Conservation (phyloP, 257 asterid species). For the Solanum clarkiae region DNA sequence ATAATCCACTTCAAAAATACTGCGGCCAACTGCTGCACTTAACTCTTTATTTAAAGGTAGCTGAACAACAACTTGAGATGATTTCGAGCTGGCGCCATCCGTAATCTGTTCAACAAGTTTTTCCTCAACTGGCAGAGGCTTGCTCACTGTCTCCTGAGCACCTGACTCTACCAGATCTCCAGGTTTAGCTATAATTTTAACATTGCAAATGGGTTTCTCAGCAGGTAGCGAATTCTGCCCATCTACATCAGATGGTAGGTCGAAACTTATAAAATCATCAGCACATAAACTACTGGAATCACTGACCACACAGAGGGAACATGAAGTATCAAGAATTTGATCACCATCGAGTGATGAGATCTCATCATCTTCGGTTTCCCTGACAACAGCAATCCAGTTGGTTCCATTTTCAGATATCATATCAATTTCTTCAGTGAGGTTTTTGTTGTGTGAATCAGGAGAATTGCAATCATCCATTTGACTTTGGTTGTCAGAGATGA, state of each 20-base stretch:
- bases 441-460: conserved; percentile 8
- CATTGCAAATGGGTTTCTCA: conserved; percentile 23
- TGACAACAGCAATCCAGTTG: conserved; percentile 24
- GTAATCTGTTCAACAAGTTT: conserved; percentile 18
- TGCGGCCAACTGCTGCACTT: conserved; percentile 29
- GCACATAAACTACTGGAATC: conserved; percentile 81
- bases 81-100: conserved; percentile 24
- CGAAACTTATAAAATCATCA: conserved; percentile 57
- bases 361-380: conserved; percentile 53
- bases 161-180: conserved; percentile 10
- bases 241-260: conserved; percentile 25
- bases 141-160: conserved; percentile 5
- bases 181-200: conserved; percentile 23
- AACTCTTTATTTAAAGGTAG: conserved; percentile 17
- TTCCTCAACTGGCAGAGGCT: conserved; percentile 16
- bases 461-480: conserved; percentile 24
- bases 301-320: conserved; percentile 73
- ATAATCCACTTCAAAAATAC: conserved; percentile 73
- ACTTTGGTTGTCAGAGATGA: conserved; percentile 16
- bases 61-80: conserved; percentile 19
- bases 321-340: conserved; percentile 30
- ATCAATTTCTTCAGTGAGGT: conserved; percentile 5
- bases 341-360: conserved; percentile 45
- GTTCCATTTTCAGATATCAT: conserved; percentile 15
- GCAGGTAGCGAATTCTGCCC: conserved; percentile 14